Percentiles rank a stretch among this genome's conserved stretches.
Evolutionary conservation across 345 rosid species (phyloP).

Genomic region (Draba incana): DNA sequence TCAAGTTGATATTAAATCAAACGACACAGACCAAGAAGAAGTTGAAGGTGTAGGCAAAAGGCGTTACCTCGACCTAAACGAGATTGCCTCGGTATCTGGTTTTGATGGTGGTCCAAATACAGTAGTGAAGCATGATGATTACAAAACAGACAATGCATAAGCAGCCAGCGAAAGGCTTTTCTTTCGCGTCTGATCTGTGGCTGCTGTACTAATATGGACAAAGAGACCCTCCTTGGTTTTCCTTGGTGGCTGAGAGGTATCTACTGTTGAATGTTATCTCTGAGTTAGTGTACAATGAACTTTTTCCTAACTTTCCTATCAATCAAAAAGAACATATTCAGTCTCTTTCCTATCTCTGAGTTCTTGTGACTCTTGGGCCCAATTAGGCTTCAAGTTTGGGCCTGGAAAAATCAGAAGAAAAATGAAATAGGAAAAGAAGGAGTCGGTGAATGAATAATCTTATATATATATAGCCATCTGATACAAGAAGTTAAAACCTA

Average conservation of each 20-base stretch:
- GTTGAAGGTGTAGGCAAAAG: conserved; percentile 55
- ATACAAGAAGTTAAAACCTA: too few species aligned
- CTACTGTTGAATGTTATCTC: conserved; percentile 48
- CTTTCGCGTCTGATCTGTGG: conserved; percentile 42
- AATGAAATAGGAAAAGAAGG: too few species aligned
- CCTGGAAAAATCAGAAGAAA: too few species aligned
- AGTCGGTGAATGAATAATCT: too few species aligned
- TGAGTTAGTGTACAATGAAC: conserved; percentile 54
- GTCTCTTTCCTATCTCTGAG: conserved; percentile 7
- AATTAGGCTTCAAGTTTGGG: too few species aligned
- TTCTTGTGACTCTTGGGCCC: too few species aligned
- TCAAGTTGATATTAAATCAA: conserved; percentile 52
- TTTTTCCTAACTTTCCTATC: conserved; percentile 14
- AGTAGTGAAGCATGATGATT: conserved; percentile 59
- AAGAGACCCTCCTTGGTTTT: conserved; percentile 20
- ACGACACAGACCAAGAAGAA: conserved; percentile 61
- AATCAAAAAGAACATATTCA: conserved; percentile 6
- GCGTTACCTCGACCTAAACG: conserved; percentile 86
- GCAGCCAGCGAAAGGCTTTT: conserved; percentile 33
- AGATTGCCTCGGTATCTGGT: conserved; percentile 90
- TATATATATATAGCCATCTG: too few species aligned
- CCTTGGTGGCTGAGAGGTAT: conserved; percentile 46
- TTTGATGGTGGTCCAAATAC: conserved; percentile 80
- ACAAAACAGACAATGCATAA: conserved; percentile 48
- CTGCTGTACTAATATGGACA: conserved; percentile 21